These are phyloP conservation scores for Corrigiola litoralis DNA, from an alignment of 179 eudicot species.

Conservation along the genomic window DNA sequence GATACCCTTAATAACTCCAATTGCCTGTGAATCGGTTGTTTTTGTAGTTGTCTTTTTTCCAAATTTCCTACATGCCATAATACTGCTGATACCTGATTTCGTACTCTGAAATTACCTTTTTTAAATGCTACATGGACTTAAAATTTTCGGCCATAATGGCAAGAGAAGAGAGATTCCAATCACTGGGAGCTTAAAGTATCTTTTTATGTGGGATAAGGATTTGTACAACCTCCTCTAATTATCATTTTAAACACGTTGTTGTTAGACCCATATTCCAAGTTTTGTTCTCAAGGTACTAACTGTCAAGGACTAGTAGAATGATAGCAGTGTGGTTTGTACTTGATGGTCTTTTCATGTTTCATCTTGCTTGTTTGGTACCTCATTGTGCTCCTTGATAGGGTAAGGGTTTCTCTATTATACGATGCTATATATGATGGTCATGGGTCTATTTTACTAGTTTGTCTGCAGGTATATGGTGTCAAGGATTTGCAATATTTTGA, in stretches of 20 bases:
- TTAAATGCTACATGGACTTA: no score
- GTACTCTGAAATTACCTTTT: background rate
- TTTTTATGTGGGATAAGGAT: no score
- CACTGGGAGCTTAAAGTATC: background rate
- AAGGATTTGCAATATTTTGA: conserved; percentile 46
- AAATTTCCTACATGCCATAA: no score
- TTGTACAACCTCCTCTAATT: no score
- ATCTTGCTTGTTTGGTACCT: background rate
- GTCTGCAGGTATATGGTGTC: conserved; percentile 78
- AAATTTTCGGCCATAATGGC: no score
- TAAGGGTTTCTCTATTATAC: conserved; percentile 5
- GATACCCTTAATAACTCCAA: background rate
- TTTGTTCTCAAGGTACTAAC: no score
- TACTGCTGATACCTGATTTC: background rate
- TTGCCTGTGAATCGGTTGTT: no score
- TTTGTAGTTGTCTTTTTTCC: no score
- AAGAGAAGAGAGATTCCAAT: background rate
- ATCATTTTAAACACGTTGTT: no score
- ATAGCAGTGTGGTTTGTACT: no score
- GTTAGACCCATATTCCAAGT: no score
- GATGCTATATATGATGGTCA: conserved; percentile 19
- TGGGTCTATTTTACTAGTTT: conserved; percentile 51
- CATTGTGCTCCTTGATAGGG: background rate
- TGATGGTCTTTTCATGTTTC: background rate
- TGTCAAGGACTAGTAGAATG: no score